These are phyloP conservation scores for Magnolia officinalis DNA, from an alignment of 164 flowering plant species.

Conservation along the genomic window DNA sequence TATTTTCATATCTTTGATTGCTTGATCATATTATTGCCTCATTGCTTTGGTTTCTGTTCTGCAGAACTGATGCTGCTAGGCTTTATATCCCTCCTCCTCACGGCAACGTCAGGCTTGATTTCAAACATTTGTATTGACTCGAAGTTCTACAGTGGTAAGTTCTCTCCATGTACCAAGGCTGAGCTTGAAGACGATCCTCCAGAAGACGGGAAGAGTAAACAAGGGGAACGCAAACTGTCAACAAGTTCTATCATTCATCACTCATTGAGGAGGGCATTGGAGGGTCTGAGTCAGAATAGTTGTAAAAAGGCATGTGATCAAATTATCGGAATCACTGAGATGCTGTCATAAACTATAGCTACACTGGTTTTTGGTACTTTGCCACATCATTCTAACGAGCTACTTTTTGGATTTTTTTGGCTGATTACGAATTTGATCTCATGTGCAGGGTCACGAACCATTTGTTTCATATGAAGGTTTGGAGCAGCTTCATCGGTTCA, in stretches of 20 bases:
- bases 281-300: constrained; percentile 43
- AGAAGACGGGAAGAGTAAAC: constrained; percentile 17
- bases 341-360: not conserved
- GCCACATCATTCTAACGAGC: not conserved
- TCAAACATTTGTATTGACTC: constrained; percentile 86
- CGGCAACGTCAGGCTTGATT: constrained; percentile 89
- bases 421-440: constrained; percentile 3
- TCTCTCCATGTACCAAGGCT: constrained; percentile 73
- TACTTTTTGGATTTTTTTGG: not conserved
- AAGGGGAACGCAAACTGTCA: constrained; percentile 53
- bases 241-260: constrained; percentile 33
- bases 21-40: not conserved
- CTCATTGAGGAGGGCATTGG: constrained; percentile 54
- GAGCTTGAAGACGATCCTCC: constrained; percentile 53
- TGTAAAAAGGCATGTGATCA: constrained; percentile 65
- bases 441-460: constrained; percentile 80
- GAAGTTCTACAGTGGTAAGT: constrained; percentile 61
- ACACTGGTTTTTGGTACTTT: too few relatives aligned
- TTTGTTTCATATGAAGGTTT: constrained; percentile 96
- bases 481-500: constrained; percentile 97
- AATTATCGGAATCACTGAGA: not conserved
- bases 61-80: constrained; percentile 99
- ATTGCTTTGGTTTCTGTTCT: constrained; percentile 16
- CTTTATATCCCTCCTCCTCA: constrained; percentile 88
- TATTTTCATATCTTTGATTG: not conserved